Conservation (phyloP, 2,329 filamentous ascomycete species). For the Penicillium sp. region DNA sequence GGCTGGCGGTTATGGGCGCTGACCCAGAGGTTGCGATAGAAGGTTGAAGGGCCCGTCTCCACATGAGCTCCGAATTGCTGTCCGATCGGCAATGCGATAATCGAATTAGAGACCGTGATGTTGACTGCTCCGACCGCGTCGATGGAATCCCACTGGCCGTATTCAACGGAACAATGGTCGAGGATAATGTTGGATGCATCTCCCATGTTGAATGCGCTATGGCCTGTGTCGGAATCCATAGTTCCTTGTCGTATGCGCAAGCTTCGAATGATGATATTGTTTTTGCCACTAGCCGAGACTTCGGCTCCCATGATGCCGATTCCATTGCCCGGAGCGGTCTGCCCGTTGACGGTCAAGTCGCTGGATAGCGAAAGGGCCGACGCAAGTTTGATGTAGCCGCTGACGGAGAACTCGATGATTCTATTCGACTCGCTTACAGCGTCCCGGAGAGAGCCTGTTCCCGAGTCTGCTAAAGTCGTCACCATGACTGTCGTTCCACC, state of each 20-base stretch:
- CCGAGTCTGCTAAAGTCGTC: neutral
- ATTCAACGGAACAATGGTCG: neutral
- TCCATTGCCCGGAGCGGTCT: neutral
- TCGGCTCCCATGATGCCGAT: slow-evolving; percentile 1
- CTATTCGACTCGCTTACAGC: neutral
- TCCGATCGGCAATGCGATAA: neutral
- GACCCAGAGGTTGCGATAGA: neutral
- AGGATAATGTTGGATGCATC: neutral
- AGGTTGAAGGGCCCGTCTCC: neutral
- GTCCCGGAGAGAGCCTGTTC: neutral
- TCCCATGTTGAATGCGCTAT: slow-evolving; percentile 1
- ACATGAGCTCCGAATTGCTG: neutral
- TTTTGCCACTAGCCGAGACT: neutral
- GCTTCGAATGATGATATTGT: neutral
- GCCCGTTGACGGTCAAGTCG: neutral
- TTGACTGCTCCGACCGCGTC: neutral
- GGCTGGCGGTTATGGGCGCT: neutral
- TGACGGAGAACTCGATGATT: neutral
- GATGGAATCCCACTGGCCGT: neutral
- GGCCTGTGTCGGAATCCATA: neutral
- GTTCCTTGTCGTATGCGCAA: neutral
- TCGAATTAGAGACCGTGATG: slow-evolving; percentile 1
- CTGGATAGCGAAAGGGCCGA: neutral
- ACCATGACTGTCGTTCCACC: neutral
- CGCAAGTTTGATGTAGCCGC: neutral